Base-by-base conservation (phyloP, 2,329 filamentous ascomycete species). In the Cucurbitaria berberidis region DNA sequence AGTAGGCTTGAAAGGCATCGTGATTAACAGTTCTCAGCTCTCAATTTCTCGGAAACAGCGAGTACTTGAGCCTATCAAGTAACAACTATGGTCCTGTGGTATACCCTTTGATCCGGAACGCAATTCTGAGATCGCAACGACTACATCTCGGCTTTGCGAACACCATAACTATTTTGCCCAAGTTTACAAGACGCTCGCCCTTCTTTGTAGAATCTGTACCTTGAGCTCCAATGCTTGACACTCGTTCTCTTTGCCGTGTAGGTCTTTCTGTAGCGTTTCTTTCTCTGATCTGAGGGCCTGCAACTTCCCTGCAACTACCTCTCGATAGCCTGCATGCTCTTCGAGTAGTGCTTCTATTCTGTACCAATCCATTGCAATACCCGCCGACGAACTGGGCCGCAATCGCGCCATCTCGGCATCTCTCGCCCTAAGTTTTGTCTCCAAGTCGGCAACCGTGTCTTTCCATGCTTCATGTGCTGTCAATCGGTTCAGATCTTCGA, bases 271-370 rank as follows among this genome's bases (percentile, higher is more conserved):
- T 54, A 77, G 55, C 2, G 45, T 53, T 62, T 78, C 75, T 63
- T 77, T 77, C 58, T 78, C 76, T 3, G 66, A 70, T 32, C 75
- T 57, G n/a, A 78, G 59, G 16, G 67, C 65, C 55, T 76, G 74
- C 46, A 77, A 49, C 58, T 67, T 73, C 6, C 63, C 64, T 2
- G 73, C 75, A 30, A 74, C 66, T 45, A 62, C 67, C 63, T 77
- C 75, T 6, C 75, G 64, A 51, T 76, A 75, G 38, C 52, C 68
- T 1, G 73, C 64, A 48, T 76, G 73, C 41, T 77, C 75, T 40
- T 77, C 75, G 34, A 76, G 69, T 27, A 78, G 59, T n/a, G 66
- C 66, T 45, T 78, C 75, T 13, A 77, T 60, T 19, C 69, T 64
- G 41, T 67, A 67, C 69, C 71, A 74, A 21, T 73, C 69, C 51